Conservation (phyloP, 768 basidiomycete species). For the Amanita brunnescens region DNA sequence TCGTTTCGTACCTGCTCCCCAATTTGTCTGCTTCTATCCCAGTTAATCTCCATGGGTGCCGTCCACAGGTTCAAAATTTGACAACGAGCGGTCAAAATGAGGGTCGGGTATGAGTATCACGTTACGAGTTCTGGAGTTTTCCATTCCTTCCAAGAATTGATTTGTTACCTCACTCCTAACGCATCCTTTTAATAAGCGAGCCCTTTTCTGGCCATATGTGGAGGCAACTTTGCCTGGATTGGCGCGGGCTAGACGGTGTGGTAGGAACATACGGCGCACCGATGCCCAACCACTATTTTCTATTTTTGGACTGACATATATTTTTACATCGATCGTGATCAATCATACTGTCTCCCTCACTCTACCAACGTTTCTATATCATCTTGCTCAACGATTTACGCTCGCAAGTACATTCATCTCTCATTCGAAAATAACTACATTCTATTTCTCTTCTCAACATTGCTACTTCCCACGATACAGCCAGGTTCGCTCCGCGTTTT, state of each 20-base stretch:
- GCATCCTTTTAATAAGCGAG: slow-evolving; percentile 13
- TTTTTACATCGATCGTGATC: no score
- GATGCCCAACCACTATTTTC: no score
- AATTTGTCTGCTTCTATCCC: slow-evolving; percentile 26
- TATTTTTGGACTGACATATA: no score
- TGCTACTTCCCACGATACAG: no score
- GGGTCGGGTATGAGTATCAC: neutral
- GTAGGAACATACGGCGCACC: no score
- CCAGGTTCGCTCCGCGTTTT: no score
- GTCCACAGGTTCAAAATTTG: slow-evolving; percentile 1
- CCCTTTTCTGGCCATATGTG: slow-evolving; percentile 20
- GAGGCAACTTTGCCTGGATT: slow-evolving; percentile 33
- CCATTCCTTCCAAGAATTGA: slow-evolving; percentile 4
- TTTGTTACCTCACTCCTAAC: slow-evolving; percentile 7
- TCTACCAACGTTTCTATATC: no score
- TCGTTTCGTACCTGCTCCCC: slow-evolving; percentile 22
- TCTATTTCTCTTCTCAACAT: no score
- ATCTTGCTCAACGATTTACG: no score
- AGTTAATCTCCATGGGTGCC: slow-evolving; percentile 22
- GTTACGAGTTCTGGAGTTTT: neutral
- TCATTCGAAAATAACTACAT: no score
- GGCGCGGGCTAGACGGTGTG: slow-evolving; percentile 33
- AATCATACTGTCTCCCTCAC: no score
- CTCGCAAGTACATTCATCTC: no score
- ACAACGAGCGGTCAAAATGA: neutral